Evolutionary conservation across 1,284 basidiomycete genomes (phyloP), one percentile per base, ranked within the genome.

Genomic region (Amylostereum areolatum): DNA sequence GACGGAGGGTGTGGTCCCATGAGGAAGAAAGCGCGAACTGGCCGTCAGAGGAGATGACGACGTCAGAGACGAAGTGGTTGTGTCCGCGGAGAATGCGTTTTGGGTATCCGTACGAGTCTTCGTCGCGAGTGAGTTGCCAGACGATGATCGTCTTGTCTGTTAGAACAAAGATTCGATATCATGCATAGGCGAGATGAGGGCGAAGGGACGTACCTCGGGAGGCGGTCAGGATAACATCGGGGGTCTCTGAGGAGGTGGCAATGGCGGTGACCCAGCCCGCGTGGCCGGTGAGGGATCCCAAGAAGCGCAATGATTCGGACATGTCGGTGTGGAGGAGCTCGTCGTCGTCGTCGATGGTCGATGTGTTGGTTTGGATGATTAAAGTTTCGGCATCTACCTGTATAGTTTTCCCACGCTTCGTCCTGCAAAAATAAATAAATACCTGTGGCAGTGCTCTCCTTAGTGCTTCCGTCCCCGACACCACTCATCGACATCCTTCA

Each of bases 21-120:
- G 96, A 99, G 45, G 97, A 90, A 55, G 97, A 99, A 55, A 99
- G 89, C 49, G 97, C 97, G 71, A 99, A 99, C 77, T 99, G 96
- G 67, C 96, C 96, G 71, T 99, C 96, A 57, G 94, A 97, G 55
- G 93, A 96, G 71, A 97, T 92, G 65, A 97, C 95, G 61, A 99
- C 92, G 72, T 99, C 97, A 48, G 97, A 99, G 57, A 99, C 97
- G 68, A 99, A 99, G 81, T 98, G 95, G 79, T 98, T 98, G 83
- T 99, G 97, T 59, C 97, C 97, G 71, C 93, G 89, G 58, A 99
- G 87, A 68, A 98, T 92, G 66, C 89, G 88, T 80, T 98, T 99
- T 58, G 95, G 93, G 78, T 87, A 95, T 51, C 94, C 94, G 69
- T 93, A 95, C 49, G 83, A 75, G 66, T 88, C 83, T 56, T 99